A percentile compares a stretch with the other conserved stretches of the same genome.
Evolutionary conservation across 352 stramenopile species (phyloP).

Genomic region (Globisporangium barbulae): DNA sequence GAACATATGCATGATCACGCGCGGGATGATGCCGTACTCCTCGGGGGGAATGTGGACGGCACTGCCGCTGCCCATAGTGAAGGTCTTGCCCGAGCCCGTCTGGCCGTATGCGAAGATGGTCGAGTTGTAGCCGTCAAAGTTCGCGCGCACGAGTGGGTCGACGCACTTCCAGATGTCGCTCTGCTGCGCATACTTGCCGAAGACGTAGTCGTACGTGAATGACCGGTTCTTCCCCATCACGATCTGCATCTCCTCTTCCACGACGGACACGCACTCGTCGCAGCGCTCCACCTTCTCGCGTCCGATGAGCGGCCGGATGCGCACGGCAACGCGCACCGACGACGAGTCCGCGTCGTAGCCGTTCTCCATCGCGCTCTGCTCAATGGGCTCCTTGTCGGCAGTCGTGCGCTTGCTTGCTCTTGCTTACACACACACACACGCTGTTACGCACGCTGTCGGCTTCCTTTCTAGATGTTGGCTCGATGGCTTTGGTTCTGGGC

Average conservation of each 20-base stretch:
- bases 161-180: slow-evolving; percentile 85
- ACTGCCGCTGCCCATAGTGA: slow-evolving; percentile 88
- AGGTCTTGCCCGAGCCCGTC: slow-evolving; percentile 85
- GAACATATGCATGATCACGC: slow-evolving; percentile 84
- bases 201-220: slow-evolving; percentile 91
- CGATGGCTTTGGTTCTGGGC: background rate
- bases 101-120: slow-evolving; percentile 90
- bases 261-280: slow-evolving; percentile 83
- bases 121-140: slow-evolving; percentile 88
- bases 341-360: slow-evolving; percentile 45
- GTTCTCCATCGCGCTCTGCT: slow-evolving; percentile 16
- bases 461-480: background rate
- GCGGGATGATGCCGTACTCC: slow-evolving; percentile 87
- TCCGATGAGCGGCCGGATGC: slow-evolving; percentile 82
- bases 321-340: slow-evolving; percentile 81
- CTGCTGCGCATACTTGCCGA: slow-evolving; percentile 81
- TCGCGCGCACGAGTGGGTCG: slow-evolving; percentile 72
- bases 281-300: slow-evolving; percentile 88
- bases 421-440: background rate
- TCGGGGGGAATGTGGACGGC: slow-evolving; percentile 71
- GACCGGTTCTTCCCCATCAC: slow-evolving; percentile 87
- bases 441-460: background rate
- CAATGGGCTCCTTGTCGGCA: background rate
- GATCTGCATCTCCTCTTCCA: slow-evolving; percentile 80
- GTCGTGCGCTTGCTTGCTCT: background rate